Evolutionary conservation across 257 asterid genomes (phyloP).

Genomic region (Solanum chmielewskii): DNA sequence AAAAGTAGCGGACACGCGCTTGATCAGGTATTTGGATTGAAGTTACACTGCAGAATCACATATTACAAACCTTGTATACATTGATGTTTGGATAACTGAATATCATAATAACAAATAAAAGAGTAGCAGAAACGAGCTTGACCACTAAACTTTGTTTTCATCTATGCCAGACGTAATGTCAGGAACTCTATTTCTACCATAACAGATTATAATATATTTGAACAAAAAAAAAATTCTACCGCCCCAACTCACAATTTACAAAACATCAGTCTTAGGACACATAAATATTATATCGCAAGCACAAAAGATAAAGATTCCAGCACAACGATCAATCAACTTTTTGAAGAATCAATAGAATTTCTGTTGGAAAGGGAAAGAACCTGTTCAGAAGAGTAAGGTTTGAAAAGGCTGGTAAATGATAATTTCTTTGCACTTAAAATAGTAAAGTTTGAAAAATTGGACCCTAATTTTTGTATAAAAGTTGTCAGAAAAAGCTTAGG

Average conservation of each 20-base stretch:
- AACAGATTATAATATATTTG: background rate
- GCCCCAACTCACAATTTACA: background rate
- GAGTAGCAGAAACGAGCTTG: background rate
- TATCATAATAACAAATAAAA: background rate
- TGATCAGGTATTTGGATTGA: background rate
- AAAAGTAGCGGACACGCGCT: too few relatives aligned
- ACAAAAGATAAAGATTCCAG: too few relatives aligned
- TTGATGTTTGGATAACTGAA: background rate
- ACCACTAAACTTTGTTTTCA: background rate
- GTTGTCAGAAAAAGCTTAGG: too few relatives aligned
- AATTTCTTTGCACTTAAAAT: too few relatives aligned
- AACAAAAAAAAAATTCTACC: background rate
- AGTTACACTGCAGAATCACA: background rate
- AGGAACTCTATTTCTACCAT: background rate
- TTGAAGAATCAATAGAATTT: too few relatives aligned
- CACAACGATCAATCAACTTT: background rate
- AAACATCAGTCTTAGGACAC: background rate
- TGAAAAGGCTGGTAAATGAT: background rate
- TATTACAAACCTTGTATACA: background rate
- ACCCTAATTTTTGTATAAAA: too few relatives aligned
- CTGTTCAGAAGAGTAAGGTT: constrained; percentile 52
- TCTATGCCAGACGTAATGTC: background rate
- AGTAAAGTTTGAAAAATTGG: too few relatives aligned
- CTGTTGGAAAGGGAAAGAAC: background rate
- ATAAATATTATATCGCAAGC: background rate